A percentile compares a stretch with the other conserved stretches of the same genome.
phyloP scores from a whole-genome alignment of 1,284 basidiomycete species.

The Ustilago nuda region DNA sequence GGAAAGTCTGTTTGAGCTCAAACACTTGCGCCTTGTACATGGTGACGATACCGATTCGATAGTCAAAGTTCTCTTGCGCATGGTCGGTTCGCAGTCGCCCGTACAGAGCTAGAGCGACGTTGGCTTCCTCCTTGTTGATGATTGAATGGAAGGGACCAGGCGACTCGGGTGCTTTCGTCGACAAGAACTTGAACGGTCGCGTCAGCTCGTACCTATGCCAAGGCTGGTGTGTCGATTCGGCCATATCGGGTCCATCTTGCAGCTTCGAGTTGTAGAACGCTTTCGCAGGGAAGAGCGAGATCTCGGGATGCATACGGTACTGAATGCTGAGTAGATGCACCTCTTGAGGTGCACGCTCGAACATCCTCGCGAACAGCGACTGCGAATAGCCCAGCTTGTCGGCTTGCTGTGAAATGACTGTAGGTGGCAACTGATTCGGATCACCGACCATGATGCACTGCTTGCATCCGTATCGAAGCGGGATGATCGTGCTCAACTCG shows the following conservation, averaged over 20 bases:
- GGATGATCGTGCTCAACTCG: constrained; percentile 95
- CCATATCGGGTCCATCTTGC: constrained; percentile 90
- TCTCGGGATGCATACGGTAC: constrained; percentile 99
- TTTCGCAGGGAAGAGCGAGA: constrained; percentile 87
- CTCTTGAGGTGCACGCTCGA: constrained; percentile 79
- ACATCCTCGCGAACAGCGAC: constrained; percentile 90
- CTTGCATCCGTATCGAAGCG: constrained; percentile 86
- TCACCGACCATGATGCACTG: constrained; percentile 97
- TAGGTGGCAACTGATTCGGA: constrained; percentile 96
- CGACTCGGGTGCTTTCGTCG: constrained; percentile 73
- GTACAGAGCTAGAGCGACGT: constrained; percentile 83
- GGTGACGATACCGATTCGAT: constrained; percentile 87
- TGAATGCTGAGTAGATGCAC: constrained; percentile 96
- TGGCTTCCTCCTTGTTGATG: constrained; percentile 82
- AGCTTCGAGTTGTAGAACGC: constrained; percentile 88
- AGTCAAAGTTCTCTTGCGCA: constrained; percentile 75
- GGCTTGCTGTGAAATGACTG: constrained; percentile 90
- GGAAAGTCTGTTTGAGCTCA: constrained; percentile 81
- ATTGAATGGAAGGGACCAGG: constrained; percentile 77
- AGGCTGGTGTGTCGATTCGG: constrained; percentile 79
- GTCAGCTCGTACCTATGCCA: constrained; percentile 88
- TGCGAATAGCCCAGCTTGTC: constrained; percentile 85
- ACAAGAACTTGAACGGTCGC: constrained; percentile 87
- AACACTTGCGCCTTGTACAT: constrained; percentile 94
- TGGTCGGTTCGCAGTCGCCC: constrained; percentile 78